Percentiles rank a stretch among this genome's conserved stretches.
Evolutionary conservation across 1,139 yeast genomes (phyloP).

Genomic region (Candida sanyaensis): DNA sequence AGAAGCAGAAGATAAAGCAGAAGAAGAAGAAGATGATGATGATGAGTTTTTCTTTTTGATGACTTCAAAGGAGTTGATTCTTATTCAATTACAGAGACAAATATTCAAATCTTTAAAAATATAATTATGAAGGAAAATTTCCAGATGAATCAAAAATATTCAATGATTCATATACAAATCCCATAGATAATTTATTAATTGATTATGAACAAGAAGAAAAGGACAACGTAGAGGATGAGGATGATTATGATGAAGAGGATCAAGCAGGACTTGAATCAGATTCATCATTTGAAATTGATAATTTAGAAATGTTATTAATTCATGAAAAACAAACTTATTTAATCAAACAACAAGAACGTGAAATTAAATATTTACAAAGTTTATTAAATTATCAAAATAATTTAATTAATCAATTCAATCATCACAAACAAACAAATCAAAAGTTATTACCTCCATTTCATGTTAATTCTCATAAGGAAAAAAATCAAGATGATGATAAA

Average conservation of each 20-base stretch:
- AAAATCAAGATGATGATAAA: not conserved
- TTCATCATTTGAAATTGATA: slow-evolving; percentile 9
- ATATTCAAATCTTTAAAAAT: slow-evolving; percentile 20
- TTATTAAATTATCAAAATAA: slow-evolving; percentile 17
- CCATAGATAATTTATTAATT: slow-evolving; percentile 4
- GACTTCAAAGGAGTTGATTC: slow-evolving; percentile 2
- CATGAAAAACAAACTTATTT: slow-evolving; percentile 27
- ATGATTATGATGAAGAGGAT: not conserved
- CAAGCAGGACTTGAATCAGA: slow-evolving; percentile 8
- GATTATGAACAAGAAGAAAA: not conserved
- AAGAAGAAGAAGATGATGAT: not conserved
- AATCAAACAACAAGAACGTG: slow-evolving; percentile 29
- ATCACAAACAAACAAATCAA: not conserved
- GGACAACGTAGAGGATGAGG: not conserved
- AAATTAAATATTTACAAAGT: slow-evolving; percentile 26
- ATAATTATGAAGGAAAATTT: not conserved
- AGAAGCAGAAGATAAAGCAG: not conserved
- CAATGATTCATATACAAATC: not conserved
- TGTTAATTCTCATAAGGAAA: not conserved
- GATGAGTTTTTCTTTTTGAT: slow-evolving; percentile 5
- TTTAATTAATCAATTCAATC: slow-evolving; percentile 2
- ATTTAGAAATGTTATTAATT: slow-evolving; percentile 29
- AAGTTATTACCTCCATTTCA: slow-evolving; percentile 10
- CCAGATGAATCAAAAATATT: not conserved
- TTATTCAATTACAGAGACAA: slow-evolving; percentile 18